Base-by-base conservation (phyloP, 129 eudicot species). In the Flaveria linearis region DNA sequence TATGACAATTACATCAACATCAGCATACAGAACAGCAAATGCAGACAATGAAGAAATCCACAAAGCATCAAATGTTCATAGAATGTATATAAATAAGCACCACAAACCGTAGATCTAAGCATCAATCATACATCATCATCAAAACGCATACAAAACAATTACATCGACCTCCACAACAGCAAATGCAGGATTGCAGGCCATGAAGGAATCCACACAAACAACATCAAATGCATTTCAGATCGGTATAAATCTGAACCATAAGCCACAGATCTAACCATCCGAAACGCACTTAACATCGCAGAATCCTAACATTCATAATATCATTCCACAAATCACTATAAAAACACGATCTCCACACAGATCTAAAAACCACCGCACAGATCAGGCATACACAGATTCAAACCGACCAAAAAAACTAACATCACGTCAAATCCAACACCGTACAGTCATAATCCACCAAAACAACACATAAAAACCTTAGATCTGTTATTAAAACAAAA, bases 251-350 rank as follows among this genome's bases (percentile, higher is more conserved):
- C 9, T 17, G 15, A 1, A 7, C 41, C 43, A 63, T 1, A 7
- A 70, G 49, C 9, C 74, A 17, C 11, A 70, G 74, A 70, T 49
- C 61, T 70, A 69, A 17, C 25, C 41, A 70, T 49, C 25, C 3
- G 50, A 14, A 56, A 47, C 15, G 14, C 42, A 49, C 14, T 49
- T 9, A 15, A 26, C 0, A 49, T 42, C 72, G 2, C 1, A 20
- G 1, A 3, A 68, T 45, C 39, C 8, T 20, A 13, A 0, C 7
- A 68, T 23, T 70, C 23, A 26, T 25, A 25, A 1, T 49, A 47
- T 70, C 61, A 26, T 47, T 70, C 50, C 42, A 70, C 45, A 47
- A 8, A 15, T 1, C 22, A 49, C 26, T 47, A 12, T 1, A 45
- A 1, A 68, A 5, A 1, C 55, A 11, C 28, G 7, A 43, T 58